These are phyloP conservation scores for Pythium chondricola DNA, from an alignment of 352 stramenopile species.

Conservation along the genomic window DNA sequence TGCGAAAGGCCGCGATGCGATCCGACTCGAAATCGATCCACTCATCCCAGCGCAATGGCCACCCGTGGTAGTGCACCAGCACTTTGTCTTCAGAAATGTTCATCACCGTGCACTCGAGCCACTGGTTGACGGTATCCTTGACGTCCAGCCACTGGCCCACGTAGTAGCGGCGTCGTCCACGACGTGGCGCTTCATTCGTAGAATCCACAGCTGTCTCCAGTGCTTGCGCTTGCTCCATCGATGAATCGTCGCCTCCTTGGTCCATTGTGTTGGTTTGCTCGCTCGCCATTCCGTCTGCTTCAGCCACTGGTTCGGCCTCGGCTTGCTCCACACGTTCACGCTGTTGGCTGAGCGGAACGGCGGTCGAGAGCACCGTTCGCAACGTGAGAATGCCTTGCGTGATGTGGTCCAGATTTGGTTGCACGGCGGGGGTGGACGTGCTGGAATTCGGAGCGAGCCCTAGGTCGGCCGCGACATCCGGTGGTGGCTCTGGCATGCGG, in stretches of 20 bases:
- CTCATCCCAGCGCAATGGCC: conserved; percentile 96
- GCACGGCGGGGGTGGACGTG: not conserved
- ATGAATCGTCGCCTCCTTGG: not conserved
- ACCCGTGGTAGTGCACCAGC: conserved; percentile 96
- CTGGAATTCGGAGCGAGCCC: conserved; percentile 10
- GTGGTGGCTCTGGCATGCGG: not conserved
- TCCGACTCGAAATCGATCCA: conserved; percentile 94
- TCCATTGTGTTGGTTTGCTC: not conserved
- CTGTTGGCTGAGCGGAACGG: not conserved
- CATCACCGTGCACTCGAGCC: conserved; percentile 96
- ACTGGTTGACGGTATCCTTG: conserved; percentile 97
- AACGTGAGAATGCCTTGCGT: conserved; percentile 25
- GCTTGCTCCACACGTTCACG: not conserved
- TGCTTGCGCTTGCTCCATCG: not conserved
- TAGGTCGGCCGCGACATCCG: conserved; percentile 5
- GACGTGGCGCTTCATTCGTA: conserved; percentile 8
- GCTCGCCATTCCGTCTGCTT: not conserved
- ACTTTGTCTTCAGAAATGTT: conserved; percentile 84
- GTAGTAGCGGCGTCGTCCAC: conserved; percentile 55
- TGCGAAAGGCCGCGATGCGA: conserved; percentile 94
- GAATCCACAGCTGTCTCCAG: conserved; percentile 1
- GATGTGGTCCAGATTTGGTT: conserved; percentile 23
- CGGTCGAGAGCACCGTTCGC: conserved; percentile 23
- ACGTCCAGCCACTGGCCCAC: conserved; percentile 97
- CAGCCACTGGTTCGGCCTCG: not conserved